phyloP scores from a whole-genome alignment of 2,329 filamentous ascomycete species.

The Fusarium euwallaceae region DNA sequence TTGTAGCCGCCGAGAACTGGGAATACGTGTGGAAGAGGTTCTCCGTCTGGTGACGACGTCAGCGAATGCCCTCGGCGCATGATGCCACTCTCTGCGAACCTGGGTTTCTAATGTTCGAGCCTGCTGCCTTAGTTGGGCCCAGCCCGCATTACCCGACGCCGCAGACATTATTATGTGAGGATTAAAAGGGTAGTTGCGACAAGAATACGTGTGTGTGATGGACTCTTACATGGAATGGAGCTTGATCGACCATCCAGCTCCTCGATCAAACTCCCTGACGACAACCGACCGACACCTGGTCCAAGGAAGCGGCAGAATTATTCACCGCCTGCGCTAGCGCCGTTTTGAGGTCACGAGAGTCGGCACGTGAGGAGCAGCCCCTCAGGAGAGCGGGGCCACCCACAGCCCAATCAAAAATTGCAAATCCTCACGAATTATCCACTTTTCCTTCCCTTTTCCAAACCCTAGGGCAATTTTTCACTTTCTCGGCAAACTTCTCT shows the following conservation, averaged over 20 bases:
- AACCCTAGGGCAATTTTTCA: slow-evolving; percentile 57
- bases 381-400: slow-evolving; percentile 3
- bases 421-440: slow-evolving; percentile 36
- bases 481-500: slow-evolving; percentile 53
- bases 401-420: slow-evolving; percentile 52
- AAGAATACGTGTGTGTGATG: slow-evolving; percentile 31
- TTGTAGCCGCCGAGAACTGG: slow-evolving; percentile 85
- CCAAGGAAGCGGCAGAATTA: slow-evolving; percentile 43
- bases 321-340: slow-evolving; percentile 46
- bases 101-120: slow-evolving; percentile 90
- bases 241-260: slow-evolving; percentile 24
- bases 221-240: slow-evolving; percentile 14
- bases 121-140: slow-evolving; percentile 95
- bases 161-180: slow-evolving; percentile 61
- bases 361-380: slow-evolving; percentile 41
- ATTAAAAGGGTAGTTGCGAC: slow-evolving; percentile 4
- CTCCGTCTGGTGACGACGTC: slow-evolving; percentile 75
- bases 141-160: slow-evolving; percentile 72
- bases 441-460: slow-evolving; percentile 44
- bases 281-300: slow-evolving; percentile 42
- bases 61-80: slow-evolving; percentile 34
- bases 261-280: slow-evolving; percentile 43
- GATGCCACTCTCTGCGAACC: slow-evolving; percentile 63
- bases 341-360: not conserved
- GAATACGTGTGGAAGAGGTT: slow-evolving; percentile 87